Base-by-base conservation (phyloP, 169 alveolate species). In the Plasmodium cynomolgi region DNA sequence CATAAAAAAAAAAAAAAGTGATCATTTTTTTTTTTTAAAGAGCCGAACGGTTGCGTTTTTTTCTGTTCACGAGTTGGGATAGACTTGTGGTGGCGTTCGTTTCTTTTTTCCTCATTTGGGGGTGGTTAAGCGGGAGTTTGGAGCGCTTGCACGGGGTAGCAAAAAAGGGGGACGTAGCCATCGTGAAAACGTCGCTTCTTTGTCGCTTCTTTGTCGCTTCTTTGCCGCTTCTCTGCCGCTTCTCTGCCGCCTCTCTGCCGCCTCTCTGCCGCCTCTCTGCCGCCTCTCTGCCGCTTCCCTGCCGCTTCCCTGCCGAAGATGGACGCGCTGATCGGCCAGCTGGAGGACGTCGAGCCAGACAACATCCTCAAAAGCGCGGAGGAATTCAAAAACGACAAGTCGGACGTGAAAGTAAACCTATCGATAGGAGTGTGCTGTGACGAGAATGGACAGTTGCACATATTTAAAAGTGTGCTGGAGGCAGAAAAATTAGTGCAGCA, bases 341-440 rank as follows among this genome's bases (percentile, higher is more conserved):
- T 90, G 74, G 74, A 90, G 54, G 44, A 80, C 17, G 50, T 47
- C 23, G 91, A 80, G 56, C 82, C 83, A 1, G 94, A 90, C 54
- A 72, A 26, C 34, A 90, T 90, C 37, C 73, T 90, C 47, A 62
- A 71, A 68, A 90, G 90, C 13, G 33, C 83, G 23, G 39, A 13
- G 23, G 94, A 90, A 17, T 90, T 37, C 83, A 81, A 44, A 7
- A 50, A 68, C 37, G 94, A 90, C 33, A 41, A 15, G 15, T 56
- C 31, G 3, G 68, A 79, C 7, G 77, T 95, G n/a, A 98, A 98
- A 82, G 97, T 98, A 54, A 97, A 98, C 84, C 91, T 98, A 20
- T 97, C 98, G 37, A 96, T 98, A 0, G 99, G 99, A 2, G 98
- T 97, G 1, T 97, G 97, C 94, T 92, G 97, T 62, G 96, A 94